Base-by-base conservation (phyloP, 305 asterid genomes). In the Fraxinus greggii region DNA sequence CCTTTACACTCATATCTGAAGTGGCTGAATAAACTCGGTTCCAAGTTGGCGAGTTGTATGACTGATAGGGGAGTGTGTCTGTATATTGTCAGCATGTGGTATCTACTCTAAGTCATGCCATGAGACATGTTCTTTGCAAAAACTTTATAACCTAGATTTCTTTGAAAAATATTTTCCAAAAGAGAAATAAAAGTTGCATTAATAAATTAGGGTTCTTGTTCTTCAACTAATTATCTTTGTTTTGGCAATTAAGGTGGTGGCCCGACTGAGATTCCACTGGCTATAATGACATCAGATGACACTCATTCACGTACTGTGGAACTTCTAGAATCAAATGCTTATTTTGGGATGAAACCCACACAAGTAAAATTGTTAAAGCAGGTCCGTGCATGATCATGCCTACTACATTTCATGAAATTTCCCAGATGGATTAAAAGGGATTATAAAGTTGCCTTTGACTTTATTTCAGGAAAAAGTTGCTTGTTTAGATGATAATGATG, bases 261-360 rank as follows among this genome's bases (percentile, higher is more conserved):
- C 80, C 93, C 86, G 72, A 85, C 86, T 2, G 97, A 93, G 87
- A 91, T 97, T 86, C 98, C 99, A 83, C 85, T 97, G 24, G 96
- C 89, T 48, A 94, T 97, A 87, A 97, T 97, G 99, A 97, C 99
- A 76, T 97, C 99, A 26, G 98, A 97, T 88, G 99, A 97, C 82
- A 97, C 99, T 79, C 92, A 97, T 89, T 90, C 87, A 79, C 93
- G 89, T 45, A 94, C 98, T 45, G 35, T 88, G 79, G 85, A 92
- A 38, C 96, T 97, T 77, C 89, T 97, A 82, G 94, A 92, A 86
- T 84, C 86, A 40, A 93, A 94, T 88, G 84, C 91, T 84, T 97
- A 92, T 88, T 97, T 97, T 91, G 99, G 99, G 80, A 96, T 95
- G 98, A 92, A 93, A 74, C 89, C 97, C 38, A 88, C 93, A 3